Evolutionary conservation across 495 filamentous ascomycete species (phyloP), one percentile per base, ranked within the genome.

Genomic region (Aspergillus ostianus): DNA sequence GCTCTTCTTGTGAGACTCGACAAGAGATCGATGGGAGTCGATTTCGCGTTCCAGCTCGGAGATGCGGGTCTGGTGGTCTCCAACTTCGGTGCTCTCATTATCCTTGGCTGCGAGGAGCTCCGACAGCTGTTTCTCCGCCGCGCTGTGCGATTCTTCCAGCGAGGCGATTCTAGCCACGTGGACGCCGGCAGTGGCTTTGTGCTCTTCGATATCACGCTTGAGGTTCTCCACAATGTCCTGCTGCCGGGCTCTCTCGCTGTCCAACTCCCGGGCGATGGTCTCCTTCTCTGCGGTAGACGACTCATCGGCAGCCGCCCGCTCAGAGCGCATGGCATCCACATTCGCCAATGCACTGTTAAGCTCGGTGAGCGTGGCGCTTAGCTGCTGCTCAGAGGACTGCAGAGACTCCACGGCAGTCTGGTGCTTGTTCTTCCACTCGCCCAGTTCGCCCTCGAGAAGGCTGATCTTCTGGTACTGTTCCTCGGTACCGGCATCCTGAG

Each of bases 341-440:
- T 73, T 69, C 21, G 72, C 73, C 46, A 83, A 56, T 1, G 81
- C 75, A 51, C 70, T 70, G 70, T 95, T 87, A 23, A 98, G 82
- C 20, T 91, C 86, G 2, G 73, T 74, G 36, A 96, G 87, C 3
- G 87, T 92, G 44, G 81, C 75, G 51, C 85, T 79, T 62, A 97
- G 85, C 63, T 89, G 78, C 51, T 82, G 78, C 75, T 97, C 91
- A 0, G 89, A 89, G 12, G 77, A 70, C 62, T 92, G 84, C 76
- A 96, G 83, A 6, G 86, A 85, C 46, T 87, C 81, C 23, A 96
- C 71, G 0, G 89, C 85, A 55, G 73, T 73, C 57, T 87, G 77
- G 69, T 98, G 92, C 72, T 88, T 90, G 32, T 71, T 73, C 70
- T 94, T 85, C 87, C 90, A 94, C 56, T 82, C 76, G 5, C 75